These are phyloP conservation scores for Jamesozyma hellenica DNA, from an alignment of 805 yeast genomes.

Conservation along the genomic window DNA sequence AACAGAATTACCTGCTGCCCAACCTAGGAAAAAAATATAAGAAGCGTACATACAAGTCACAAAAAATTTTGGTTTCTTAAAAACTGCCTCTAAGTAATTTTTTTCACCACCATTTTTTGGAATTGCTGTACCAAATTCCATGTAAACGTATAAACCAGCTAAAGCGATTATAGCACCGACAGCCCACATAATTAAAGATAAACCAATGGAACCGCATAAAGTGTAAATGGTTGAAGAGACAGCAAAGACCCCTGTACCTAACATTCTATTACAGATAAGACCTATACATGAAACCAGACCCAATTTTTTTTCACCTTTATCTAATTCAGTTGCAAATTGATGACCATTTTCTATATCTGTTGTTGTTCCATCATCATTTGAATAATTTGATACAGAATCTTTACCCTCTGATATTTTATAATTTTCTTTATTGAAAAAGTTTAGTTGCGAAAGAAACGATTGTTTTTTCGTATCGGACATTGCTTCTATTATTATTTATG, in stretches of 20 bases:
- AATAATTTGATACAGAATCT: background rate
- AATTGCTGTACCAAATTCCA: slow-evolving; percentile 72
- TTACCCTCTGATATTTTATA: slow-evolving; percentile 8
- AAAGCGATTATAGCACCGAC: slow-evolving; percentile 63
- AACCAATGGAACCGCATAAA: slow-evolving; percentile 57
- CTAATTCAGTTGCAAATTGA: slow-evolving; percentile 30
- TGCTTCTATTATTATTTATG: no score
- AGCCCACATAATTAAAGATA: slow-evolving; percentile 62
- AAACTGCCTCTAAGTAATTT: slow-evolving; percentile 66
- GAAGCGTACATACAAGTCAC: slow-evolving; percentile 59
- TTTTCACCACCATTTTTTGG: slow-evolving; percentile 84
- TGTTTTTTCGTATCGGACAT: slow-evolving; percentile 11
- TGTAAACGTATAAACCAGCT: slow-evolving; percentile 55
- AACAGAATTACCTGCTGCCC: slow-evolving; percentile 79
- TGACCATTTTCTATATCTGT: slow-evolving; percentile 21
- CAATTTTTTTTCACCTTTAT: slow-evolving; percentile 34
- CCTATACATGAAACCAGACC: slow-evolving; percentile 54
- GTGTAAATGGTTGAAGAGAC: slow-evolving; percentile 50
- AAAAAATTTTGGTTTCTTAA: slow-evolving; percentile 56
- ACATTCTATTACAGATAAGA: slow-evolving; percentile 54
- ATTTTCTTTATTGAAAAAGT: slow-evolving; percentile 24
- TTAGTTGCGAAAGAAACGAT: slow-evolving; percentile 20
- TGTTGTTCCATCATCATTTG: slow-evolving; percentile 5
- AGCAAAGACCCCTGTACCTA: slow-evolving; percentile 70
- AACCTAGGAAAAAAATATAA: slow-evolving; percentile 65